Evolutionary conservation across 108 stramenopile species (phyloP).

Genomic region (Fistulifera pelliculosa): DNA sequence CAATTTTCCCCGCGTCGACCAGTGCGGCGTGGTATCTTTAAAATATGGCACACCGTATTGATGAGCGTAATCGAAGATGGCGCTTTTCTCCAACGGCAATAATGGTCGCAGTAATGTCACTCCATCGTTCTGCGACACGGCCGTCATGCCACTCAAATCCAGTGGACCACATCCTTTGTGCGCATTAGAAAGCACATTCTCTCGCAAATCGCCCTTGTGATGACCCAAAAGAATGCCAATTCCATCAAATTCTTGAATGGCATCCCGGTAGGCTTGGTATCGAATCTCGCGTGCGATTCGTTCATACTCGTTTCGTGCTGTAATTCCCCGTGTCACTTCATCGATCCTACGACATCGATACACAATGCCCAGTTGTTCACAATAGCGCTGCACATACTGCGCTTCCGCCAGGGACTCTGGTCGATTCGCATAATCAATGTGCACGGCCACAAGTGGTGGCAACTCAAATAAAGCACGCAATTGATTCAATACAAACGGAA

Average conservation of each 20-base stretch:
- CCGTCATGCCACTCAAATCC: conserved; percentile 83
- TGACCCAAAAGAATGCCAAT: conserved; percentile 92
- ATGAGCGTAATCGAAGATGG: conserved; percentile 87
- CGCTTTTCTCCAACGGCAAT: conserved; percentile 64
- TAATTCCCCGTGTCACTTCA: conserved; percentile 90
- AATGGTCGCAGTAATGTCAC: conserved; percentile 86
- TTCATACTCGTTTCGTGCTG: conserved; percentile 92
- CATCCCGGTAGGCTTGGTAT: conserved; percentile 72
- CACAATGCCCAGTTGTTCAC: conserved; percentile 38
- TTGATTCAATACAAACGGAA: conserved; percentile 69
- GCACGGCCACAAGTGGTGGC: conserved; percentile 49
- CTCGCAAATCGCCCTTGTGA: conserved; percentile 94
- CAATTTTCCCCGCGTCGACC: conserved; percentile 95
- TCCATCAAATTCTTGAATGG: conserved; percentile 18
- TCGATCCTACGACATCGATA: conserved; percentile 68
- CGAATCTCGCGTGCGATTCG: conserved; percentile 74
- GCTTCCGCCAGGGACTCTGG: conserved; percentile 89
- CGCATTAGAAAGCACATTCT: conserved; percentile 94
- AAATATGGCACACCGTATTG: conserved; percentile 79
- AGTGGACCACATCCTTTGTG: conserved; percentile 87
- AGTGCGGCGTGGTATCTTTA: conserved; percentile 87
- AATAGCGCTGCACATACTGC: conserved; percentile 73
- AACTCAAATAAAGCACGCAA: conserved; percentile 41
- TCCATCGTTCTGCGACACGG: conserved; percentile 76
- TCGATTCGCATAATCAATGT: conserved; percentile 97